Evolutionary conservation across 1,284 basidiomycete genomes (phyloP).

Genomic region (Rhodotorula sp.): DNA sequence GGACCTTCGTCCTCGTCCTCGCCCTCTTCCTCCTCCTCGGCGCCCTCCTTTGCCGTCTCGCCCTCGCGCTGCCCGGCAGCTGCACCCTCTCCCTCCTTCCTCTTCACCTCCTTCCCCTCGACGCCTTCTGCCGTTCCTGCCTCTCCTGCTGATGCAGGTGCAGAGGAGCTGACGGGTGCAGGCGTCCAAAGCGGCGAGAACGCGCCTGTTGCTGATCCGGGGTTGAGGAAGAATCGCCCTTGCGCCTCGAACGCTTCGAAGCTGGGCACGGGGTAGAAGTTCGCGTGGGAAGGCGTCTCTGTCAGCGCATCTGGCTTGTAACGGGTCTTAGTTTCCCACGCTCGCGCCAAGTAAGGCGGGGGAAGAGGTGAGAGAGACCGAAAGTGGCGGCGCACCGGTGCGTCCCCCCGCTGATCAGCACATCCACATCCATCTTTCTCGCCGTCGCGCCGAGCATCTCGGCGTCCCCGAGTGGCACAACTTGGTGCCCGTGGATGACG

Average conservation of each 20-base stretch:
- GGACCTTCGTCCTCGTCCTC: slow-evolving; percentile 51
- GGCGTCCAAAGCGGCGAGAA: slow-evolving; percentile 51
- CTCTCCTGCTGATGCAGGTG: not conserved
- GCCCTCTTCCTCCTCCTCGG: not conserved
- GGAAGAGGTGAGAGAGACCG: not conserved
- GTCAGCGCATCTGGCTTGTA: no score
- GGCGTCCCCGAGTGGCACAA: slow-evolving; percentile 85
- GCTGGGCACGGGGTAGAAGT: slow-evolving; percentile 53
- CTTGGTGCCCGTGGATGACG: slow-evolving; percentile 91
- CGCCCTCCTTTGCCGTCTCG: not conserved
- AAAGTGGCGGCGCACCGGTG: slow-evolving; percentile 65
- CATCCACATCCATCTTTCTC: slow-evolving; percentile 95
- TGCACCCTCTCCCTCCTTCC: not conserved
- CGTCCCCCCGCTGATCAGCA: slow-evolving; percentile 89
- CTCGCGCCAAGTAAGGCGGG: no score
- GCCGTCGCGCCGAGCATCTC: slow-evolving; percentile 85
- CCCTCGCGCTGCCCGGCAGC: not conserved
- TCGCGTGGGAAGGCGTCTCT: not conserved
- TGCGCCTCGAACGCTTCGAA: slow-evolving; percentile 94
- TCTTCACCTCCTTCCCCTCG: not conserved
- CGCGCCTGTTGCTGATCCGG: slow-evolving; percentile 91
- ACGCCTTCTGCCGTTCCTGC: not conserved
- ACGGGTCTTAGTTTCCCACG: no score
- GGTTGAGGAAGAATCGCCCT: slow-evolving; percentile 91
- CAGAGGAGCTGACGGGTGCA: not conserved